A percentile compares a stretch with the other conserved stretches of the same genome.
phyloP scores from a whole-genome alignment of 352 stramenopile species.

The Pythium angustatum region DNA sequence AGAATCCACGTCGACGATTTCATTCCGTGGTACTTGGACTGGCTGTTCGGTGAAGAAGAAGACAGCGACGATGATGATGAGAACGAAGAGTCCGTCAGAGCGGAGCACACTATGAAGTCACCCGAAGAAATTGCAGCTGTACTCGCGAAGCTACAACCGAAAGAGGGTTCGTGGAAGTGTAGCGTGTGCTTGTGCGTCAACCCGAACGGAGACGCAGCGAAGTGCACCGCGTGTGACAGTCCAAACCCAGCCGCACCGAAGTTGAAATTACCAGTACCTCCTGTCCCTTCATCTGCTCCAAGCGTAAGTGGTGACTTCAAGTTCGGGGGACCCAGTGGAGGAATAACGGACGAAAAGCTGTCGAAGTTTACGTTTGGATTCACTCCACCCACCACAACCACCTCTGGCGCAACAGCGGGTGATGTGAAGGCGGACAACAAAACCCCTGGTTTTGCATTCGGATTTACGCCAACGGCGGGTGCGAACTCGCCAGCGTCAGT shows the following conservation, averaged over 20 bases:
- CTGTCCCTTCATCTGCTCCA: conserved; percentile 32
- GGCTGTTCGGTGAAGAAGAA: conserved; percentile 54
- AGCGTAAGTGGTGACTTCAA: conserved; percentile 44
- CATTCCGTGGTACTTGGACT: conserved; percentile 62
- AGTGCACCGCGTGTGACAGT: conserved; percentile 52
- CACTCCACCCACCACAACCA: not conserved
- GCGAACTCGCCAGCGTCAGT: conserved; percentile 5
- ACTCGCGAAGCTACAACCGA: conserved; percentile 49
- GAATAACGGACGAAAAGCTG: not conserved
- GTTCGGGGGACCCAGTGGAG: conserved; percentile 30
- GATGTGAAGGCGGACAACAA: not conserved
- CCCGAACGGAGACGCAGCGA: conserved; percentile 31
- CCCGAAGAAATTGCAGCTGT: conserved; percentile 50
- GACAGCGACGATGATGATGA: conserved; percentile 47
- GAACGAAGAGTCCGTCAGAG: conserved; percentile 5
- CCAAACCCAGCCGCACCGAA: conserved; percentile 48
- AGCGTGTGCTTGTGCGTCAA: conserved; percentile 51
- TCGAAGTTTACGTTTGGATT: conserved; percentile 23
- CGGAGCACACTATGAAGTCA: conserved; percentile 45
- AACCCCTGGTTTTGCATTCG: conserved; percentile 19
- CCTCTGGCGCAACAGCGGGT: not conserved
- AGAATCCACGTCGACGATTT: conserved; percentile 57
- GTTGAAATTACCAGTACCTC: conserved; percentile 10
- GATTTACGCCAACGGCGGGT: conserved; percentile 2
- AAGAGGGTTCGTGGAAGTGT: conserved; percentile 67